phyloP scores from a whole-genome alignment of 2,329 filamentous ascomycete species.

The Fusarium neocosmosporiellum region DNA sequence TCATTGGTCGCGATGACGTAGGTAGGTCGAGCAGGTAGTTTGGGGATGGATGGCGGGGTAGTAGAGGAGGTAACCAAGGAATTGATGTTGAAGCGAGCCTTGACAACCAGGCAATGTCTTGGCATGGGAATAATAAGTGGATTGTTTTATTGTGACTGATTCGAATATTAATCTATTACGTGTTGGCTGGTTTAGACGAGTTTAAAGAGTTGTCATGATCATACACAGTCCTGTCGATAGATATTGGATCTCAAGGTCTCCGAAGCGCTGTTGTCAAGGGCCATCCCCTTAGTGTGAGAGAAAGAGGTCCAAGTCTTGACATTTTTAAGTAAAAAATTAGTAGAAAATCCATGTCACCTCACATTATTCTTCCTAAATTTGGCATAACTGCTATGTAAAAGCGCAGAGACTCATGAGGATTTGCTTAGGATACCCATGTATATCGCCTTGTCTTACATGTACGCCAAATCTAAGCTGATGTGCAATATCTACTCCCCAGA shows the following conservation, averaged over 20 bases:
- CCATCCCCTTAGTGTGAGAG: not conserved
- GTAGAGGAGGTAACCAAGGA: not conserved
- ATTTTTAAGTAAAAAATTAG: not conserved
- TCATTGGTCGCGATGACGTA: conserved; percentile 41
- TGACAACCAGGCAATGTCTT: not conserved
- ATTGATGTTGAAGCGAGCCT: not conserved
- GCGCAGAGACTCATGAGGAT: not conserved
- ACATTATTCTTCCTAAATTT: not conserved
- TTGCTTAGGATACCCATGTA: not conserved
- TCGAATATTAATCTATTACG: not conserved
- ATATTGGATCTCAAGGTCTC: not conserved
- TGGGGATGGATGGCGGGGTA: not conserved
- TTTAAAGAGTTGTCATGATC: not conserved
- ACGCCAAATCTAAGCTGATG: not conserved
- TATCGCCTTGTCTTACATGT: not conserved
- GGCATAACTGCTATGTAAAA: not conserved
- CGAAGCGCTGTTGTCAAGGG: not conserved
- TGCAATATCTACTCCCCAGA: not conserved
- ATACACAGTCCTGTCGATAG: not conserved
- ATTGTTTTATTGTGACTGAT: not conserved
- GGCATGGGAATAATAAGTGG: not conserved
- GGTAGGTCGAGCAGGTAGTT: conserved; percentile 7
- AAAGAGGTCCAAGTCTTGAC: not conserved
- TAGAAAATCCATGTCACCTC: not conserved
- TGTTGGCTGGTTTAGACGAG: not conserved